These are phyloP conservation scores for Puya raimondii DNA, from an alignment of 176 grass and related monocot genomes.

Conservation along the genomic window DNA sequence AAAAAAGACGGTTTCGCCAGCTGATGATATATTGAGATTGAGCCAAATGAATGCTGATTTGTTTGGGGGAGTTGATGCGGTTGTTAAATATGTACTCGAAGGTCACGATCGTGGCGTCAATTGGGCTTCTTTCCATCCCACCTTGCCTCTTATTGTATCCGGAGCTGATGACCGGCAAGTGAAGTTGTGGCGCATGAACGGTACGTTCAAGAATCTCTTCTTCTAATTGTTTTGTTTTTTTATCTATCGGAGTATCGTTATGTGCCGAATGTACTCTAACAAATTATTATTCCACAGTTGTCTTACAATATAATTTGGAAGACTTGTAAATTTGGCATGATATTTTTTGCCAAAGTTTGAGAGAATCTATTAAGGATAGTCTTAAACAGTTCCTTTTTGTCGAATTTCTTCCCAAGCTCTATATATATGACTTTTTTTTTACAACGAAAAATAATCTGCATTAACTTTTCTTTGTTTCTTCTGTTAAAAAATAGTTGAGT, in stretches of 20 bases:
- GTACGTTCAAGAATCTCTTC: slow-evolving; percentile 20
- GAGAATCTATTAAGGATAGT: no score
- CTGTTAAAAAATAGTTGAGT: no score
- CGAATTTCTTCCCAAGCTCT: no score
- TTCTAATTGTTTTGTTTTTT: neutral
- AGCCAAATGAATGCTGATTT: slow-evolving; percentile 65
- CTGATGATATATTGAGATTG: slow-evolving; percentile 18
- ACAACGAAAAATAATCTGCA: no score
- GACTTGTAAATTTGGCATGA: no score
- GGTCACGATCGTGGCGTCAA: slow-evolving; percentile 85
- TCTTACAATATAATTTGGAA: no score
- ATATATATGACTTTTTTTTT: no score
- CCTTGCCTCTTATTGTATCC: slow-evolving; percentile 60
- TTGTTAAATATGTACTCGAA: slow-evolving; percentile 81
- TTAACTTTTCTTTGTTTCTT: no score
- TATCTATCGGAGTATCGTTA: neutral
- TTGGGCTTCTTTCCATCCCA: slow-evolving; percentile 80
- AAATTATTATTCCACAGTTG: neutral
- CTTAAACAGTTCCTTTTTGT: no score
- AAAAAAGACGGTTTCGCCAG: slow-evolving; percentile 66
- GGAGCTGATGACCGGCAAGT: slow-evolving; percentile 78
- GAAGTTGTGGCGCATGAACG: slow-evolving; percentile 88
- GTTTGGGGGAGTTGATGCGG: slow-evolving; percentile 61
- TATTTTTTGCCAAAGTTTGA: no score
- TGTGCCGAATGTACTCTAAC: neutral